Base-by-base conservation (phyloP, 208 protist genomes). In the Trypanosoma rangeli region DNA sequence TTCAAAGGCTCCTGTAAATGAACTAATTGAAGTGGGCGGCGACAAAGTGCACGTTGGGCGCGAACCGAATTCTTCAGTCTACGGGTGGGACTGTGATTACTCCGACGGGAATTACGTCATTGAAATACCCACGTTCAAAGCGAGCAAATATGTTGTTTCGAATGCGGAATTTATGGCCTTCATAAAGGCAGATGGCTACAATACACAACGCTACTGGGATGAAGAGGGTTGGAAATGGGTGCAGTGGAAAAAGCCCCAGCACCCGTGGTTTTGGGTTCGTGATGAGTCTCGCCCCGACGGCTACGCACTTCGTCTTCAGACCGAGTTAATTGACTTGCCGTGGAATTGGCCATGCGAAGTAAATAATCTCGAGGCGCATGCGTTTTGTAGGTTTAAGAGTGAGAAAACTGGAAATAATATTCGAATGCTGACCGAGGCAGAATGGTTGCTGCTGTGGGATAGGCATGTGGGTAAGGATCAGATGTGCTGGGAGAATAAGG, bases 11-110 rank as follows among this genome's bases (percentile, higher is more conserved):
- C 87, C 86, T 26, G 71, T 57, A 62, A 98, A 98, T 65, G 81
- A 91, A 70, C 61, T 98, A 22, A 78, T 97, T 28, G 69, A 79
- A 33, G 87, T 98, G 35, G 59, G 68, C 10, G 92, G 84, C 15
- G 92, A 83, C 44, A 70, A 68, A 50, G 92, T 97, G 54, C 66
- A 80, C 64, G 44, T 97, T 29, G 94, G 93, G 57, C 89, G 92
- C 35, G 50, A 52, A 39, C 83, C 83, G 4, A 61, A 93, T 76
- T 92, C 84, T n/a, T 44, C 49, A 54, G 29, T 94, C n/a, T 98
- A 97, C 75, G 94, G 96, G 10, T 99, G 97, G 97, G 97, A 99
- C 70, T 97, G 94, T 78, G 97, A 99, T 78, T 98, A 98, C 78
- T 85, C 91, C 3, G 72, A 86, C 65, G 96, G 94, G 24, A 42